A percentile compares a stretch with the other conserved stretches of the same genome.
Evolutionary conservation across 768 basidiomycete genomes (phyloP).

Genomic region (Termitomyces heimii): DNA sequence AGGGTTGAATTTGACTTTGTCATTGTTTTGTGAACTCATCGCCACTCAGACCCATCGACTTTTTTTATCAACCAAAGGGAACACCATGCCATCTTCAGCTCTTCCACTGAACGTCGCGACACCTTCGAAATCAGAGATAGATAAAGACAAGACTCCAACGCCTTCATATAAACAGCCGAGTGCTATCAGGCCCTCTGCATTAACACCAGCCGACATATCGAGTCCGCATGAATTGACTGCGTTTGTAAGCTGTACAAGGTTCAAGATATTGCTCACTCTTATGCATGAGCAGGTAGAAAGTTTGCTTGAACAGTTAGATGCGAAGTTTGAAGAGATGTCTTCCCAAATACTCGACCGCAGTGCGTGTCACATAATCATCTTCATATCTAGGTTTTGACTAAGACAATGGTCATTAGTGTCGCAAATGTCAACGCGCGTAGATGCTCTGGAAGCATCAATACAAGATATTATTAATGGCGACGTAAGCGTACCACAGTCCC

Average conservation of each 20-base stretch:
- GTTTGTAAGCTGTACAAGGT: constrained; percentile 57
- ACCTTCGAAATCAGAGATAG: constrained; percentile 40
- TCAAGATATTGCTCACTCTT: neutral
- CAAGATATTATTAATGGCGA: constrained; percentile 89
- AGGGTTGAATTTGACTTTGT: constrained; percentile 1
- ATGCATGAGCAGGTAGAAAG: constrained; percentile 66
- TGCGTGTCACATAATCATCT: constrained; percentile 30
- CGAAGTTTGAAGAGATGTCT: constrained; percentile 92
- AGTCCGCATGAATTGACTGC: constrained; percentile 93
- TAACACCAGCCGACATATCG: constrained; percentile 62
- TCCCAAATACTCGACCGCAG: constrained; percentile 81
- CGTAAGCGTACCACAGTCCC: constrained; percentile 57
- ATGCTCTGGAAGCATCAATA: constrained; percentile 83
- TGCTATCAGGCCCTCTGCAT: constrained; percentile 32
- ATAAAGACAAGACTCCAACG: constrained; percentile 50
- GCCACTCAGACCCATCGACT: too few relatives aligned
- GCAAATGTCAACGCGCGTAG: constrained; percentile 90
- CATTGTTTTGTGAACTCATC: neutral
- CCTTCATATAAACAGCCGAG: constrained; percentile 33
- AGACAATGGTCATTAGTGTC: constrained; percentile 55
- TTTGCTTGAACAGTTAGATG: constrained; percentile 81
- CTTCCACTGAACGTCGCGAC: constrained; percentile 66
- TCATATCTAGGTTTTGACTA: constrained; percentile 5
- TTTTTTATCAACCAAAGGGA: neutral
- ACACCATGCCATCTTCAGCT: constrained; percentile 43